phyloP scores from a whole-genome alignment of 257 asterid species.

The Solanum pinnatisectum region DNA sequence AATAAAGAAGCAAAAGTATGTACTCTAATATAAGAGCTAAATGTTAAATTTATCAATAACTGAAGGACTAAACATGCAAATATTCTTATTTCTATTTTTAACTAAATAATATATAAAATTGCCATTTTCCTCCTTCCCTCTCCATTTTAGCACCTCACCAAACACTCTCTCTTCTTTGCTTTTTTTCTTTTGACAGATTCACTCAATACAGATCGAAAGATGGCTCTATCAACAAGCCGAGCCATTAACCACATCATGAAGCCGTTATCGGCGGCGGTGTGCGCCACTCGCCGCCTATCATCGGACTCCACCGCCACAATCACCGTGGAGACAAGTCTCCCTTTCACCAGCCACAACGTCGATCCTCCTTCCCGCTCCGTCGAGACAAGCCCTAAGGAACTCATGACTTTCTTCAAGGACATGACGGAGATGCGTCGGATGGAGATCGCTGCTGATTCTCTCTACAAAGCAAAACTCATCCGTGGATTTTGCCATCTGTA shows the following conservation, averaged over 20 bases:
- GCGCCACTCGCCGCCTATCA: constrained; percentile 39
- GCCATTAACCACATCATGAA: constrained; percentile 20
- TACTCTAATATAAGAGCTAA: neutral
- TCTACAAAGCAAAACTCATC: constrained; percentile 81
- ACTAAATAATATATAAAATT: neutral
- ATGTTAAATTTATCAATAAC: neutral
- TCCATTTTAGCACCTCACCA: neutral
- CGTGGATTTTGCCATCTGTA: constrained; percentile 95
- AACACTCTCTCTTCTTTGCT: neutral
- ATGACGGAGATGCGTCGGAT: constrained; percentile 91
- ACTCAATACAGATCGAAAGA: neutral
- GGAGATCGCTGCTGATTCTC: constrained; percentile 98
- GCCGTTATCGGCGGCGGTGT: constrained; percentile 27
- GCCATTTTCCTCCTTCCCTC: neutral
- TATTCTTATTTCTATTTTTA: neutral
- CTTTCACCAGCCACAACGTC: constrained; percentile 78
- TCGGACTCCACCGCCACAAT: constrained; percentile 49
- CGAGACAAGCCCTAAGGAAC: constrained; percentile 53
- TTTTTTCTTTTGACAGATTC: neutral
- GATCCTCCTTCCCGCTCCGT: constrained; percentile 88
- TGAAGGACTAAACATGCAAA: neutral
- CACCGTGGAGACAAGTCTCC: constrained; percentile 72
- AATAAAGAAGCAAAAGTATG: neutral
- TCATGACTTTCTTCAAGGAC: constrained; percentile 64
- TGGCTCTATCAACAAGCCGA: constrained; percentile 63